Percentiles rank a stretch among this genome's conserved stretches.
Conservation (phyloP, 2,329 filamentous ascomycete species). For the Nemania abortiva region DNA sequence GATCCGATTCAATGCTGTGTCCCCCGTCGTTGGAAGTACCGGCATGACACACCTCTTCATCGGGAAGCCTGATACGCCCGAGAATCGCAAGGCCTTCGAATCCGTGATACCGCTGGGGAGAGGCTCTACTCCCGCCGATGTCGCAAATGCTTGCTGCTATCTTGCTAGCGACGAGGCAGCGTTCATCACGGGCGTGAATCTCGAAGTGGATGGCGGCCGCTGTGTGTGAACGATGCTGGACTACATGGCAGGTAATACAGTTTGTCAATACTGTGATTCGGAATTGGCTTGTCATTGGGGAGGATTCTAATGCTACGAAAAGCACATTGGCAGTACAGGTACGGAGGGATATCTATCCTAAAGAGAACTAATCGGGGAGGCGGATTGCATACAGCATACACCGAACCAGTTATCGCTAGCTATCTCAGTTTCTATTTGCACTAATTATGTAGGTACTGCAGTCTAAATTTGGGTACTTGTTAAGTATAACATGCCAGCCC, state of each 20-base stretch:
- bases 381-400: no score
- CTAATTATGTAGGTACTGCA: no score
- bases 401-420: no score
- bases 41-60: slow-evolving; percentile 70
- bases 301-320: neutral
- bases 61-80: slow-evolving; percentile 71
- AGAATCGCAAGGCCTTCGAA: slow-evolving; percentile 68
- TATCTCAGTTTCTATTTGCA: no score
- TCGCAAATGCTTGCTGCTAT: slow-evolving; percentile 78
- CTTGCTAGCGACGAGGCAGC: slow-evolving; percentile 77
- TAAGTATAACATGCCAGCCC: neutral
- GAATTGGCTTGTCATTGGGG: neutral
- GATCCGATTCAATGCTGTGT: slow-evolving; percentile 79
- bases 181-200: slow-evolving; percentile 79
- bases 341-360: no score
- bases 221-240: slow-evolving; percentile 48
- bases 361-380: no score
- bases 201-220: slow-evolving; percentile 63
- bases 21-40: slow-evolving; percentile 75
- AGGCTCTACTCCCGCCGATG: slow-evolving; percentile 70
- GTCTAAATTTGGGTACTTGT: no score
- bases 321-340: no score
- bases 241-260: neutral
- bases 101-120: slow-evolving; percentile 67
- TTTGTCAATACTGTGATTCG: neutral